Percentiles rank a stretch among this genome's conserved stretches.
Conservation (phyloP, 176 grass and related monocot genomes). For the Eleusine coracana region DNA sequence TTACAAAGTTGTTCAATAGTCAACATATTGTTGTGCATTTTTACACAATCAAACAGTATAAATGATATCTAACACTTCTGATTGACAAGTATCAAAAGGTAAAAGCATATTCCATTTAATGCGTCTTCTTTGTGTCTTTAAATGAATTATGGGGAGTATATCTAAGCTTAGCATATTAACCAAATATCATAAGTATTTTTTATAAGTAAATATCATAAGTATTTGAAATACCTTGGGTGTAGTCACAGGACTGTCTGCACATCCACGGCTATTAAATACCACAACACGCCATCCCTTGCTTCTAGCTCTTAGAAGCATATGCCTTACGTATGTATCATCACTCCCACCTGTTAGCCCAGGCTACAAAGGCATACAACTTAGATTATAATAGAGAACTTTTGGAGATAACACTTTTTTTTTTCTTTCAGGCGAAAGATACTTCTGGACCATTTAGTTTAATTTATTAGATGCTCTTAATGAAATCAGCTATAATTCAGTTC, state of each 20-base stretch:
- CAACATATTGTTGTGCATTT: neutral
- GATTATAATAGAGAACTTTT: neutral
- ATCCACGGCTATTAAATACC: slow-evolving; percentile 95
- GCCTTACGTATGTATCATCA: slow-evolving; percentile 94
- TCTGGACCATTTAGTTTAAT: neutral
- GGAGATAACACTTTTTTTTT: neutral
- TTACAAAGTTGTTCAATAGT: neutral
- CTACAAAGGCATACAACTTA: slow-evolving; percentile 45
- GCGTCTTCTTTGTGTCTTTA: slow-evolving; percentile 15
- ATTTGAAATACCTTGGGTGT: slow-evolving; percentile 76
- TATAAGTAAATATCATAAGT: neutral
- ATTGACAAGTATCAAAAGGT: neutral
- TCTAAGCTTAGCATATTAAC: neutral
- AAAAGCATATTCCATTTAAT: neutral
- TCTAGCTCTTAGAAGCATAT: slow-evolving; percentile 95
- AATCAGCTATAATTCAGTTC: slow-evolving; percentile 8
- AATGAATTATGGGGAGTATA: slow-evolving; percentile 4
- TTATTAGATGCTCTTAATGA: neutral
- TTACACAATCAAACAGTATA: neutral
- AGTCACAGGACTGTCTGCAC: slow-evolving; percentile 84
- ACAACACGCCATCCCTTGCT: slow-evolving; percentile 84
- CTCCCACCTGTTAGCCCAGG: slow-evolving; percentile 94
- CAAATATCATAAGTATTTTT: neutral
- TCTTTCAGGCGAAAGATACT: neutral
- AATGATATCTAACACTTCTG: slow-evolving; percentile 16